These are phyloP conservation scores for Calvatia gigantea DNA, from an alignment of 768 basidiomycete species.

Conservation along the genomic window DNA sequence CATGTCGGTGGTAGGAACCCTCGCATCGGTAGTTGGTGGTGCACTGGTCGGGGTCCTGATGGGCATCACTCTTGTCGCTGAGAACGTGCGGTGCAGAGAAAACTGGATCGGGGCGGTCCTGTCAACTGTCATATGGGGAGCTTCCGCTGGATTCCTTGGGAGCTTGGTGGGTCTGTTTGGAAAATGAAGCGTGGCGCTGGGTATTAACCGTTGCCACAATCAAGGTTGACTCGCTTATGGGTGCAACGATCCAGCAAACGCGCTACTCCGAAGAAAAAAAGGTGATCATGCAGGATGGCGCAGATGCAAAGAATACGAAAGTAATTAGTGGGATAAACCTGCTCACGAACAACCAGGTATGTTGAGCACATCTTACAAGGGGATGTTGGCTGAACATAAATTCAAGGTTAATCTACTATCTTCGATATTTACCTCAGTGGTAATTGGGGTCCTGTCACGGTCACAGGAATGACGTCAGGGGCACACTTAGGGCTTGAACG, in stretches of 20 bases:
- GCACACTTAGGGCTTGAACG: constrained; percentile 5
- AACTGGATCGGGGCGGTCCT: constrained; percentile 34
- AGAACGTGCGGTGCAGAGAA: constrained; percentile 54
- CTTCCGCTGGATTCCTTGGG: constrained; percentile 68
- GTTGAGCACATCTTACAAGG: not conserved
- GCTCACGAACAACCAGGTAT: constrained; percentile 33
- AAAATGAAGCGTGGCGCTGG: not conserved
- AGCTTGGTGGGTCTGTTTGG: constrained; percentile 55
- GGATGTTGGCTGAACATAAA: not conserved
- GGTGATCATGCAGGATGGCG: constrained; percentile 59
- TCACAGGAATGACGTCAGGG: constrained; percentile 24
- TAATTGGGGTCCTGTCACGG: constrained; percentile 21
- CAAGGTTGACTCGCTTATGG: constrained; percentile 85
- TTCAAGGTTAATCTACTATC: constrained; percentile 38
- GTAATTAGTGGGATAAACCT: constrained; percentile 64
- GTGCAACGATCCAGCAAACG: constrained; percentile 83
- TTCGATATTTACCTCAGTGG: constrained; percentile 30
- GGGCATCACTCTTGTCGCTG: constrained; percentile 51
- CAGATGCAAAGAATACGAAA: constrained; percentile 29
- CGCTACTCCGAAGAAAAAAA: constrained; percentile 62
- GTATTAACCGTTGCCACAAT: not conserved
- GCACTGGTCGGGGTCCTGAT: constrained; percentile 63
- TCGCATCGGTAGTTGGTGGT: constrained; percentile 73
- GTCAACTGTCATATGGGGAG: constrained; percentile 56
- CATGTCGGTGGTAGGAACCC: constrained; percentile 71